Evolutionary conservation across 805 yeast genomes (phyloP).

Genomic region (Candida insectorum): DNA sequence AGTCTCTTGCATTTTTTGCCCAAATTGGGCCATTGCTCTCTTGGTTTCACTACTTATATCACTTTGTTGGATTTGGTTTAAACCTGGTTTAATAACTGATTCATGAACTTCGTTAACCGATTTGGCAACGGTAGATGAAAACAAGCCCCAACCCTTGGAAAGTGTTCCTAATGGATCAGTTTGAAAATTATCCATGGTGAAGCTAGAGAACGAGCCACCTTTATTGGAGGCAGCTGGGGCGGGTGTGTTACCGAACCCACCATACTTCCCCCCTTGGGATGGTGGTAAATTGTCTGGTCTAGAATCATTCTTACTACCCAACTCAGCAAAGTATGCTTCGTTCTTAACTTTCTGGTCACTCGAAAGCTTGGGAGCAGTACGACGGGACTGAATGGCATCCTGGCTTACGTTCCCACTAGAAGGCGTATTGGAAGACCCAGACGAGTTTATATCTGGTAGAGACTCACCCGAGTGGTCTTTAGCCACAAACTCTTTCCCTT

Average conservation of each 20-base stretch:
- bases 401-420: slow-evolving; percentile 11
- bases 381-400: slow-evolving; percentile 38
- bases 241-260: slow-evolving; percentile 87
- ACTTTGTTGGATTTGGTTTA: slow-evolving; percentile 70
- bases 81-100: slow-evolving; percentile 85
- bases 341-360: slow-evolving; percentile 52
- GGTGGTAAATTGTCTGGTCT: slow-evolving; percentile 84
- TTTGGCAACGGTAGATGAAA: slow-evolving; percentile 79
- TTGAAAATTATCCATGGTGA: slow-evolving; percentile 68
- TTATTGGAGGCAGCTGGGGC: slow-evolving; percentile 32
- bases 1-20: slow-evolving; percentile 89
- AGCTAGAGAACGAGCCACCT: slow-evolving; percentile 47
- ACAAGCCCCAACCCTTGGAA: slow-evolving; percentile 90
- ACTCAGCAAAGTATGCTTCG: slow-evolving; percentile 76
- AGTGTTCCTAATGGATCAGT: slow-evolving; percentile 89
- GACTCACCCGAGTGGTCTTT: slow-evolving; percentile 54
- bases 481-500: slow-evolving; percentile 67
- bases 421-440: slow-evolving; percentile 1
- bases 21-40: slow-evolving; percentile 95
- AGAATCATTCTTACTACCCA: slow-evolving; percentile 68
- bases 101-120: slow-evolving; percentile 85
- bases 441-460: slow-evolving; percentile 25
- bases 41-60: slow-evolving; percentile 80
- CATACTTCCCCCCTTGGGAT: slow-evolving; percentile 88
- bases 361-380: slow-evolving; percentile 33